phyloP scores from a whole-genome alignment of 441 rosid genomes.

The Codiaeum variegatum region DNA sequence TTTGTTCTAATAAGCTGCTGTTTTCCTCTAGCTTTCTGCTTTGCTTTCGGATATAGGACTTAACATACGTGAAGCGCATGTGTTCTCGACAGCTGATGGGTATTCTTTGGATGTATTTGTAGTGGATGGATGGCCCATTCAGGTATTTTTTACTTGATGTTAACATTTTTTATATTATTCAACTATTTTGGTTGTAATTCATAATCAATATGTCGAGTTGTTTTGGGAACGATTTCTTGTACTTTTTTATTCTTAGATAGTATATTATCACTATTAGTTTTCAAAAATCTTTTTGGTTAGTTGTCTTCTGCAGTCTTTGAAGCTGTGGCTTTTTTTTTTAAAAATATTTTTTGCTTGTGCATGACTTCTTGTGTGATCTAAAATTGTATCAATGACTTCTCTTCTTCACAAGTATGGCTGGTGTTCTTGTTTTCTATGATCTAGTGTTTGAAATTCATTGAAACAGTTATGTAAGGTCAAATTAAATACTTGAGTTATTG shows the following conservation, averaged over 20 bases:
- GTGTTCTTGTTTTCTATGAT: background rate
- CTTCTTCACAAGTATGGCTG: background rate
- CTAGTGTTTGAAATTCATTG: slow-evolving; percentile 3
- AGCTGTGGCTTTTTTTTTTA: background rate
- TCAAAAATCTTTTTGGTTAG: background rate
- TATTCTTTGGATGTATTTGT: slow-evolving; percentile 80
- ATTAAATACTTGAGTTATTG: background rate
- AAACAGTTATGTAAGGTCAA: slow-evolving; percentile 7
- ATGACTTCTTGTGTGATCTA: background rate
- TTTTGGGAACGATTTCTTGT: background rate
- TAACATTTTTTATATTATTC: slow-evolving; percentile 6
- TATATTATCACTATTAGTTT: background rate
- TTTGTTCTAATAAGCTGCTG: slow-evolving; percentile 26
- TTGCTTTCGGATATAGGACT: slow-evolving; percentile 75
- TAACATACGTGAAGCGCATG: slow-evolving; percentile 81
- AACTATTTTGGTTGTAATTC: background rate
- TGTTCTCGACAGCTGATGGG: slow-evolving; percentile 72
- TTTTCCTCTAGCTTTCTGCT: slow-evolving; percentile 66
- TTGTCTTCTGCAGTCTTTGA: background rate
- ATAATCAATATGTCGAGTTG: slow-evolving; percentile 1
- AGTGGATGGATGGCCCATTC: slow-evolving; percentile 76
- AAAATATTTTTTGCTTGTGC: background rate
- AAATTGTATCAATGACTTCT: background rate
- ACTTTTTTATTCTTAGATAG: background rate
- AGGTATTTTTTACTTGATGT: slow-evolving; percentile 37